Base-by-base conservation (phyloP, 257 asterid genomes). In the Solanum chaucha region DNA sequence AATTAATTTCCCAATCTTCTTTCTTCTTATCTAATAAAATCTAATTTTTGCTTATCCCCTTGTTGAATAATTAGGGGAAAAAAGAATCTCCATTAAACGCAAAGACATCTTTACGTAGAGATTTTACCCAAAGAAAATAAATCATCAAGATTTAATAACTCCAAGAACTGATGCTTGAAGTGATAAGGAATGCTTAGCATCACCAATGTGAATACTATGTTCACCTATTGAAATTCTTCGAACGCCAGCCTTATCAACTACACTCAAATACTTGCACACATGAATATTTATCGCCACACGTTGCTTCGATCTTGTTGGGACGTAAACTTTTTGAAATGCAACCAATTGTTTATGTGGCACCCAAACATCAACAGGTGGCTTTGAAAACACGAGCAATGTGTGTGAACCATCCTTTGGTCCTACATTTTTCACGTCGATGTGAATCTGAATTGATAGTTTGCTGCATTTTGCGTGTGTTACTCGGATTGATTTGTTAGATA, bases 151-250 rank as follows among this genome's bases (percentile, higher is more conserved):
- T 89, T 89, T 90, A 83, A 93, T 89, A 44, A 93, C 83, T 17
- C 94, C 93, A 3, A 91, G 92, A 70, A 86, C 20, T 20, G 89
- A 90, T 28, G 96, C 90, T 83, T 92, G 91, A 36, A 95, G 91
- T 2, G 96, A 93, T 88, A 96, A 83, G 11, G 97, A 71, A 88
- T 96, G 98, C 88, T 86, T 91, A 20, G 91, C 32, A 81, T 89
- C 94, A 55, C 98, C 98, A 72, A 95, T 82, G 80, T 91, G 96
- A 84, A 96, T 73, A 11, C 90, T 93, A 26, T 96, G 98, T 74
- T 91, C 94, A 5, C 99, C 99, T 92, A 96, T 93, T 3, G 98
- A 95, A 84, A 96, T 94, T 90, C 98, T 87, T 55, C 98, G 85
- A 12, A 92, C 87, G 67, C 99, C 99, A 0, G 93, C 94, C 86